Evolutionary conservation across 2,329 filamentous ascomycete species (phyloP), one percentile per base, ranked within the genome.

Genomic region (Aureobasidium sp.): DNA sequence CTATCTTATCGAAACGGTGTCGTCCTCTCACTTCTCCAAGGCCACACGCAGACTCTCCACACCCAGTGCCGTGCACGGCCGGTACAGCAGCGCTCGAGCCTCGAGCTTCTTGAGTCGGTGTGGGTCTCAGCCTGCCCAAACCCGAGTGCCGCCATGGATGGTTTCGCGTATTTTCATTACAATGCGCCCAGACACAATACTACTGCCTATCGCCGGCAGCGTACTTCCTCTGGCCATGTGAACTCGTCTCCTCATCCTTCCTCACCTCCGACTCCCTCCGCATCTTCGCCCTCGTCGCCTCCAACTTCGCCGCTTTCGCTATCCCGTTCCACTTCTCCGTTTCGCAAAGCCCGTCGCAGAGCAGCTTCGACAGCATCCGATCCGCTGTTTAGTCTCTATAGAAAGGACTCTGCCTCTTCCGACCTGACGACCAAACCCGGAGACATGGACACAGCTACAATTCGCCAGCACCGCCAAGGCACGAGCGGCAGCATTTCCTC

Each of bases 1-100:
- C 37, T 34, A 34, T 51, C 48, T 51, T 51, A 51, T 51, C 48
- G 25, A 41, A 51, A 51, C 48, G 48, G 48, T 21, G 16, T 27
- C 25, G 22, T 11, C 10, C 16, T 11, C 27, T 11, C 17, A 2
- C 12, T 1, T 10, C 17, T n/a, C 17, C 29, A 34, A 25, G 30
- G 41, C 17, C 40, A 42, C 7, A 42, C 40, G 22, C 41, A 45
- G 27, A n/a, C 41, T 22, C 41, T 45, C 41, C 41, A 3, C 30
- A 24, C 16, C 6, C n/a, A 24, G 37, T 19, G n/a, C 48, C 48
- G 48, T 51, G 48, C 48, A 41, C 25, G 37, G 4, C 37, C 4
- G 37, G 7, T 12, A 6, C n/a, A n/a, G n/a, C n/a, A 48, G 30
- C 27, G 44, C 32, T 38, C 30, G 24, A 29, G 24, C 45, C 22